Conservation (phyloP, 2,329 filamentous ascomycete genomes). For the Cordyceps tenuipes region DNA sequence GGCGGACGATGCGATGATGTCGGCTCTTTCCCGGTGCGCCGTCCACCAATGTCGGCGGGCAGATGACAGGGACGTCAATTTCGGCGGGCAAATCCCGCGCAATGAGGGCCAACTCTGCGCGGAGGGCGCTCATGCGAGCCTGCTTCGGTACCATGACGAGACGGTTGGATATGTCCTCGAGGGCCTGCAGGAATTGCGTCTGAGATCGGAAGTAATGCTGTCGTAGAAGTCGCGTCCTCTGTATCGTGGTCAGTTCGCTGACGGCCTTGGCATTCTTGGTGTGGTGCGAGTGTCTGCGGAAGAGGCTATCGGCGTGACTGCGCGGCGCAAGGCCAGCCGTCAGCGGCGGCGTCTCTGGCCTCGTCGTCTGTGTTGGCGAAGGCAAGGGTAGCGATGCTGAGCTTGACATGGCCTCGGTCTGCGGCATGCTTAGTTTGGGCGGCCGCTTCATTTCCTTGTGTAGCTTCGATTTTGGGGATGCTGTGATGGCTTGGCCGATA, state of each 20-base stretch:
- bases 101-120: slow-evolving; percentile 73
- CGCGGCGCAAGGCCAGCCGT: slow-evolving; percentile 43
- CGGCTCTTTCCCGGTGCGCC: slow-evolving; percentile 66
- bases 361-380: slow-evolving; percentile 42
- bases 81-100: slow-evolving; percentile 75
- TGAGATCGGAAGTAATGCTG: slow-evolving; percentile 79
- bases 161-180: slow-evolving; percentile 80
- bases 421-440: slow-evolving; percentile 43
- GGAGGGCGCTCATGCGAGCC: slow-evolving; percentile 69
- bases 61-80: slow-evolving; percentile 76
- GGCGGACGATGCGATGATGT: slow-evolving; percentile 73
- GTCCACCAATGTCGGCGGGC: slow-evolving; percentile 64
- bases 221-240: slow-evolving; percentile 64
- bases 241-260: slow-evolving; percentile 52
- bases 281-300: slow-evolving; percentile 54
- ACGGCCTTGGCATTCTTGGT: slow-evolving; percentile 48
- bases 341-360: slow-evolving; percentile 45
- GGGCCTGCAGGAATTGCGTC: slow-evolving; percentile 70
- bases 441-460: slow-evolving; percentile 34
- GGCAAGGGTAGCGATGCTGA: slow-evolving; percentile 60
- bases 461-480: slow-evolving; percentile 19
- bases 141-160: slow-evolving; percentile 74
- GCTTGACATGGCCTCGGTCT: slow-evolving; percentile 54
- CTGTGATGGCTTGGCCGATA: slow-evolving; percentile 15
- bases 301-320: slow-evolving; percentile 36